Conservation (phyloP, 495 filamentous ascomycete genomes). For the Neurospora sp. region DNA sequence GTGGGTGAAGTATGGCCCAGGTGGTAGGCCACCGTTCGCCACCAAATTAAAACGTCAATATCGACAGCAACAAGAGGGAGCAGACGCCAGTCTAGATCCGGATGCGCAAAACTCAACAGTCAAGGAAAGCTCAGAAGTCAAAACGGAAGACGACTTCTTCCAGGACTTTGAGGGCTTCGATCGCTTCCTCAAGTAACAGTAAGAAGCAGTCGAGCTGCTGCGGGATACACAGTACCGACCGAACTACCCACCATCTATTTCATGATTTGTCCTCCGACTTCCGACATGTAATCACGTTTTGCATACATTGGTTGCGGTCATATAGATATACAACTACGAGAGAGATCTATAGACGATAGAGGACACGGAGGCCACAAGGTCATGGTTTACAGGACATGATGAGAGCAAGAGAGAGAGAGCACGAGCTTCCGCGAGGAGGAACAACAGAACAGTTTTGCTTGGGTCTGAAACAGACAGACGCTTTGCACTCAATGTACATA, state of each 20-base stretch:
- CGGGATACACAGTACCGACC: slow-evolving; percentile 1
- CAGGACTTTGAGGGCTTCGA: neutral
- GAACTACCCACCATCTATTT: neutral
- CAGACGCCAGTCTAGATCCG: neutral
- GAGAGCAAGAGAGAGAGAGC: neutral
- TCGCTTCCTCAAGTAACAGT: neutral
- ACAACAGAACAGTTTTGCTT: neutral
- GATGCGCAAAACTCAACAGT: neutral
- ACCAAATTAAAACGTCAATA: neutral
- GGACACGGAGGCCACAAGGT: neutral
- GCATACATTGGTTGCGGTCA: neutral
- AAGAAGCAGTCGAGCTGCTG: neutral
- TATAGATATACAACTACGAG: neutral
- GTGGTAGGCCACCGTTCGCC: neutral
- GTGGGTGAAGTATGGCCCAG: neutral
- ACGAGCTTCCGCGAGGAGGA: neutral
- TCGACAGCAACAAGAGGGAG: neutral
- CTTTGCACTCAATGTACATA: neutral
- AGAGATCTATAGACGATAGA: neutral
- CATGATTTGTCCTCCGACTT: neutral
- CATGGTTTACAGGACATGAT: neutral
- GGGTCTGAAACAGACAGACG: neutral
- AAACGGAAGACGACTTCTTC: neutral
- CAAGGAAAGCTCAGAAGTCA: neutral
- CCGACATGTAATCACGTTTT: neutral